phyloP scores from a whole-genome alignment of 2,329 filamentous ascomycete species.

The Colletotrichum phormii region DNA sequence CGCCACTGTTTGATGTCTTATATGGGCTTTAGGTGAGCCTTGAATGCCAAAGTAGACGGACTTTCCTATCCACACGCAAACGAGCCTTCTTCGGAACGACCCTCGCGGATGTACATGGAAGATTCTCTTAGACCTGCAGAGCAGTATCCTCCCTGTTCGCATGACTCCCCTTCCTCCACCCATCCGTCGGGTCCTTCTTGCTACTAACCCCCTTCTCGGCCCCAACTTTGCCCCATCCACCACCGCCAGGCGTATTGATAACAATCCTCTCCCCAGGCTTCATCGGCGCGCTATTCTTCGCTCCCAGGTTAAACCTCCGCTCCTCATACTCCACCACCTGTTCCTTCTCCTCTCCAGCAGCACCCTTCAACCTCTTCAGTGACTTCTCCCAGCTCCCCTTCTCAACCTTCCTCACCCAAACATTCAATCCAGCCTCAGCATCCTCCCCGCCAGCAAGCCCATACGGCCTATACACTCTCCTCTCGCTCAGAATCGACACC shows the following conservation, averaged over 20 bases:
- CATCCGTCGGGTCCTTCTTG: conserved; percentile 64
- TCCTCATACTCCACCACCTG: conserved; percentile 63
- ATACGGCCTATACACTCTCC: conserved; percentile 81
- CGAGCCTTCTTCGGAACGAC: not conserved
- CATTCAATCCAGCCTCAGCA: conserved; percentile 81
- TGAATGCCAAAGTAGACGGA: no score
- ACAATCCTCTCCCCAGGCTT: conserved; percentile 82
- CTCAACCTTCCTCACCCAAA: conserved; percentile 84
- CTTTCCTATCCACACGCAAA: not conserved
- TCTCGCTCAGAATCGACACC: conserved; percentile 81
- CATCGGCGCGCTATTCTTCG: conserved; percentile 85
- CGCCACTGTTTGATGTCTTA: no score
- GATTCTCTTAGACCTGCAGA: conserved; percentile 60
- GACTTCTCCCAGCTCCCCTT: conserved; percentile 64
- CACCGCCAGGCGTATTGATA: conserved; percentile 81
- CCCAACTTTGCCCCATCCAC: conserved; percentile 77
- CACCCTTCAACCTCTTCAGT: conserved; percentile 49
- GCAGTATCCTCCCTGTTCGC: conserved; percentile 68
- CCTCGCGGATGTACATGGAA: no score
- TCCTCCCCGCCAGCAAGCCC: conserved; percentile 87
- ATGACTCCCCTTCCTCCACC: conserved; percentile 68
- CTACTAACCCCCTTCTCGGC: conserved; percentile 63
- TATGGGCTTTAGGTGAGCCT: no score
- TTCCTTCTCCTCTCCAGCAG: conserved; percentile 40
- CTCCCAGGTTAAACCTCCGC: conserved; percentile 77